Evolutionary conservation across 75 land plant species (phyloP).

Genomic region (Pinus albicaulis): DNA sequence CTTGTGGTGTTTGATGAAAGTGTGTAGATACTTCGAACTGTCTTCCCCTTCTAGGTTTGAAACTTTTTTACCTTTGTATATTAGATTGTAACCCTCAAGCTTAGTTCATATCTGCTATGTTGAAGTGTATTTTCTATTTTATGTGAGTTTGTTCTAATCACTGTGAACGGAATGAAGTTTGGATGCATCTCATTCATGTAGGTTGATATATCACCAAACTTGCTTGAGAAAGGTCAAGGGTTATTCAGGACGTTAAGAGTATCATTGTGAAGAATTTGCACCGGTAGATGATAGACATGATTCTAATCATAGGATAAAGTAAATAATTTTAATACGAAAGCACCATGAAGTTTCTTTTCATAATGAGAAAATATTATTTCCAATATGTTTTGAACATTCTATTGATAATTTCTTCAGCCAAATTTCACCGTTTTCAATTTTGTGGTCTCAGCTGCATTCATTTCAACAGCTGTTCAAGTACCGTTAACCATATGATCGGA

Average conservation of each 20-base stretch:
- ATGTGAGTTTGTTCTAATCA: not conserved
- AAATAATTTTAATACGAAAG: not conserved
- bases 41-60: conserved; percentile 36
- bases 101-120: not conserved
- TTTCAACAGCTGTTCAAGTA: not conserved
- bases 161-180: not conserved
- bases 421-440: not conserved
- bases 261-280: not conserved
- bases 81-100: not conserved
- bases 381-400: not conserved
- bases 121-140: not conserved
- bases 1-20: conserved; percentile 30
- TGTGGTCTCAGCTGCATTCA: not conserved
- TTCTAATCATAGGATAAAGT: not conserved
- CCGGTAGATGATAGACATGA: not conserved
- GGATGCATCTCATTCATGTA: not conserved
- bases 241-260: not conserved
- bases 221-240: not conserved
- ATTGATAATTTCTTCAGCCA: not conserved
- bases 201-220: not conserved
- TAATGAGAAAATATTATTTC: not conserved
- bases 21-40: conserved; percentile 21
- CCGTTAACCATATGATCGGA: not conserved
- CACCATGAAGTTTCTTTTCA: not conserved
- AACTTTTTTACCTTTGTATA: not conserved